Evolutionary conservation across 2,329 filamentous ascomycete species (phyloP), one percentile per base, ranked within the genome.

Genomic region (Calonectria pteridis): DNA sequence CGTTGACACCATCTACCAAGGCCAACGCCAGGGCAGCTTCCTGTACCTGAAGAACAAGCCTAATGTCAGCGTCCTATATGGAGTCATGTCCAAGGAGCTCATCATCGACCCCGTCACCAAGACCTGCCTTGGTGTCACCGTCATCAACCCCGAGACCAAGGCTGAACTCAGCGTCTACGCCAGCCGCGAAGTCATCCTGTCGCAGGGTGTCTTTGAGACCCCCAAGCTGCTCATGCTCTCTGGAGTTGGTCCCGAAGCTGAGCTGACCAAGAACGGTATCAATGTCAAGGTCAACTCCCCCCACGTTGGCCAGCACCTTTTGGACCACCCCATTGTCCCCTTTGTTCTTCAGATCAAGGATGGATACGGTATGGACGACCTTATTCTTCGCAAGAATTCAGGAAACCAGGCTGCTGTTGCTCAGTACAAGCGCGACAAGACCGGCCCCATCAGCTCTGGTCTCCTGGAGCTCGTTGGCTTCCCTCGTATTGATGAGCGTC

Each of bases 141-240:
- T 89, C 11, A 85, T 89, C 55, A 84, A 81, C 51, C 55, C 53
- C 7, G 72, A 66, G 10, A 59, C 79, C 4, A 73, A 75, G 0
- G 76, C 85, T 10, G 86, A 87, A 58, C 83, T 87, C 43, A 87
- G 79, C 58, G 85, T 91, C 72, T 84, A 82, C 7, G 88, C 90
- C 37, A 85, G 81, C 20, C 77, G 87, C 83, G 88, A 89, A 79
- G 88, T 88, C 9, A 88, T 85, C 5, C 82, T 89, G 7, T 85
- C 86, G 0, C 80, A 83, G 35, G 92, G 92, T 26, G 88, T 90
- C 2, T 93, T 90, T 82, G 91, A 93, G 83, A 89, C 88, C 0
- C 91, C 91, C 3, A 92, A 94, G 81, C 82, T 94, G 1, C 88
- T 94, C 7, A 91, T 92, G 84, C 87, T 93, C 2, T 90, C 87